These are phyloP conservation scores for Trichoderma gracile DNA, from an alignment of 2,329 filamentous ascomycete genomes.

Conservation along the genomic window DNA sequence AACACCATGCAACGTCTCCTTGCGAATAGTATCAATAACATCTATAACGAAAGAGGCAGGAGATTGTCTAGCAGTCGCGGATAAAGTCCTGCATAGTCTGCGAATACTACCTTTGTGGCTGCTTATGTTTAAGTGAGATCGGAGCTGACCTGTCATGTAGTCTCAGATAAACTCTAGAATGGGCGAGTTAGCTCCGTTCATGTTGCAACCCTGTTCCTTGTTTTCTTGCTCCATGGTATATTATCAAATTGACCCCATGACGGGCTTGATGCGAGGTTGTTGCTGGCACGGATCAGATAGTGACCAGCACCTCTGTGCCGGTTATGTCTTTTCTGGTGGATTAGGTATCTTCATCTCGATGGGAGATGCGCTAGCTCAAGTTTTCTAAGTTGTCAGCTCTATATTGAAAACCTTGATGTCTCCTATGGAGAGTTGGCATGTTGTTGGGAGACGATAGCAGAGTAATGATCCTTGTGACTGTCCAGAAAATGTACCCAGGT, in stretches of 20 bases:
- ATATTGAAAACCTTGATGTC: too few relatives aligned
- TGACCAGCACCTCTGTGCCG: background rate
- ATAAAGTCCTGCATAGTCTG: background rate
- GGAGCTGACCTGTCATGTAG: background rate
- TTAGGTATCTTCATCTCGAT: too few relatives aligned
- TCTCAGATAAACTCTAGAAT: background rate
- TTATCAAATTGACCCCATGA: background rate
- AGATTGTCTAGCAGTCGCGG: background rate
- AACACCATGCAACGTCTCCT: background rate
- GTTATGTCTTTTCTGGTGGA: background rate
- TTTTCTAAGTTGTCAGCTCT: too few relatives aligned
- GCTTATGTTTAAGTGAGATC: background rate
- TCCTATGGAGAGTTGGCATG: too few relatives aligned
- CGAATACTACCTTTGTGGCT: conserved; percentile 1
- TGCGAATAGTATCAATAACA: background rate
- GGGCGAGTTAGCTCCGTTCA: conserved; percentile 2
- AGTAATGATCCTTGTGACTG: background rate
- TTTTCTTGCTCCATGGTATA: background rate
- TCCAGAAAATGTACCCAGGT: too few relatives aligned
- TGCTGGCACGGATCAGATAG: background rate
- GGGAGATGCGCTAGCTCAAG: too few relatives aligned
- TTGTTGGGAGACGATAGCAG: background rate
- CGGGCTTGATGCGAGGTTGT: background rate
- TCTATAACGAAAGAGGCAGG: conserved; percentile 12
- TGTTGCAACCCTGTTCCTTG: background rate